A percentile compares a stretch with the other conserved stretches of the same genome.
Conservation (phyloP, 75 land plant species). For the Cunninghamia lanceolata region DNA sequence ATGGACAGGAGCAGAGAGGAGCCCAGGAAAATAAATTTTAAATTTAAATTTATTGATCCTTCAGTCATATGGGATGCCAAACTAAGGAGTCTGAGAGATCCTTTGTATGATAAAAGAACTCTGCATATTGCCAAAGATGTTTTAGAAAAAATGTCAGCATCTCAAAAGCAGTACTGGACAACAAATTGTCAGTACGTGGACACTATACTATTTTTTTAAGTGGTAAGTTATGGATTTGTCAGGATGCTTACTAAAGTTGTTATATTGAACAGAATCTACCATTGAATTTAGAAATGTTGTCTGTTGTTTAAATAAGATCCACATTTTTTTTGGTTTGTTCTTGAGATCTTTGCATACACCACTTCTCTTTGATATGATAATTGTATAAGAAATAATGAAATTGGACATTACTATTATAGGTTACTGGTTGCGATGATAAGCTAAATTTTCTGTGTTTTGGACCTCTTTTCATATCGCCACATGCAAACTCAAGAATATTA, state of each 20-base stretch:
- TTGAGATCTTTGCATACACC: neutral
- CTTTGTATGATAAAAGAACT: constrained; percentile 76
- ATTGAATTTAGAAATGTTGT: neutral
- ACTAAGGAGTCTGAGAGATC: constrained; percentile 62
- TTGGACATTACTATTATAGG: constrained; percentile 3
- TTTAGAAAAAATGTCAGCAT: constrained; percentile 78
- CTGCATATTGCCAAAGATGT: constrained; percentile 77
- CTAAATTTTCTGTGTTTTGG: neutral
- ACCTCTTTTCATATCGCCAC: neutral
- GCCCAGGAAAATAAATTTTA: constrained; percentile 55
- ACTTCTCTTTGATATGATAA: neutral
- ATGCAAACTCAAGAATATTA: neutral
- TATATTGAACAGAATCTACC: neutral
- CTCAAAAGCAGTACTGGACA: constrained; percentile 91
- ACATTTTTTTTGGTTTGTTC: neutral
- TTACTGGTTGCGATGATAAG: neutral
- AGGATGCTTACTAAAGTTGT: neutral
- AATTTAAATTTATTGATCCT: constrained; percentile 85
- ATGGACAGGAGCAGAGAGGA: constrained; percentile 27
- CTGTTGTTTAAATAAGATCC: neutral
- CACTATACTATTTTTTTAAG: constrained; percentile 90
- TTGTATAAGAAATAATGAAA: neutral
- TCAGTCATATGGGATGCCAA: constrained; percentile 64
- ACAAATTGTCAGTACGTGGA: constrained; percentile 90
- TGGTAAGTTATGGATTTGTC: constrained; percentile 38